Conservation (phyloP, 1,284 basidiomycete genomes). For the Phenoliferia sp. region DNA sequence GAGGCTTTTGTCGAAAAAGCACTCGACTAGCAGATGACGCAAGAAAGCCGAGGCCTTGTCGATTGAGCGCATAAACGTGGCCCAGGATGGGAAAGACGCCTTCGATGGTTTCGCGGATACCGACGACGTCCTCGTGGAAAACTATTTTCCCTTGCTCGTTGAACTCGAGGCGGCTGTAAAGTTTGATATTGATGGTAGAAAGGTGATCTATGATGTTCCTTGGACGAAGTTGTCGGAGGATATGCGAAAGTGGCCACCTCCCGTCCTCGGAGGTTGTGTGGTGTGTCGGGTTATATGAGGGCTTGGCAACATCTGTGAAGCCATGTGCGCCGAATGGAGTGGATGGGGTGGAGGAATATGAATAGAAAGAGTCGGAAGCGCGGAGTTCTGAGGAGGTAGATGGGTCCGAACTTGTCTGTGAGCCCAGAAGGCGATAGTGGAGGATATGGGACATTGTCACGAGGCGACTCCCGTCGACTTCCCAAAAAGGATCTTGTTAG, state of each 20-base stretch:
- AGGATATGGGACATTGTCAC: slow-evolving; percentile 11
- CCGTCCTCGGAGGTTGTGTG: slow-evolving; percentile 11
- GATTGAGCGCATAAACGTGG: slow-evolving; percentile 23
- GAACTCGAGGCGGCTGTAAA: slow-evolving; percentile 28
- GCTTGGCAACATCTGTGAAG: not conserved
- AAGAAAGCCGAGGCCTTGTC: slow-evolving; percentile 14
- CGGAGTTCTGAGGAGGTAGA: slow-evolving; percentile 4
- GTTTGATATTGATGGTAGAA: slow-evolving; percentile 25
- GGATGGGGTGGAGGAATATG: slow-evolving; percentile 23
- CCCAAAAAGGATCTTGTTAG: not conserved
- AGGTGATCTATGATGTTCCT: slow-evolving; percentile 15
- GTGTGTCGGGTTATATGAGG: not conserved
- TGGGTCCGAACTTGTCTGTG: not conserved
- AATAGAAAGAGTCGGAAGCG: slow-evolving; percentile 28
- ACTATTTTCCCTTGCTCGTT: slow-evolving; percentile 27
- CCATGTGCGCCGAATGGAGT: not conserved
- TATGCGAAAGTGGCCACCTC: not conserved
- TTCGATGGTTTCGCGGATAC: slow-evolving; percentile 30
- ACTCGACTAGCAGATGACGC: slow-evolving; percentile 13
- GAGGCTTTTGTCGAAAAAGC: slow-evolving; percentile 1
- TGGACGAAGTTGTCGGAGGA: slow-evolving; percentile 16
- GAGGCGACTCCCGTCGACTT: slow-evolving; percentile 20
- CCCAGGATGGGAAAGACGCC: slow-evolving; percentile 27
- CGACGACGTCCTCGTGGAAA: slow-evolving; percentile 28
- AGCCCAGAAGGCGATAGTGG: not conserved